Conservation (phyloP, 2,329 filamentous ascomycete species). For the Colletotrichum graminicola region DNA sequence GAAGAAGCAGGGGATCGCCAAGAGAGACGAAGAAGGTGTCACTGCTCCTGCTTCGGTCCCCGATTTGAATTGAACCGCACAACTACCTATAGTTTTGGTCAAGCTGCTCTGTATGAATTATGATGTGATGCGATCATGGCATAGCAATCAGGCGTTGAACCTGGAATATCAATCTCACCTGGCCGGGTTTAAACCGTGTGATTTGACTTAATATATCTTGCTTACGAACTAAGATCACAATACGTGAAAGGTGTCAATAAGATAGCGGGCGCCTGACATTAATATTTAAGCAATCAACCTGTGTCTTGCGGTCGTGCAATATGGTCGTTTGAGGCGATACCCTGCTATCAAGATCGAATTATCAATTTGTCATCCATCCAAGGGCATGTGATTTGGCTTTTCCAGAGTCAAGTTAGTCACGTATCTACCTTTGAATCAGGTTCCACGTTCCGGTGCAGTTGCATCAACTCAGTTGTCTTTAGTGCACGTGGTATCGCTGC, state of each 20-base stretch:
- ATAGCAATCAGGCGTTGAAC: background rate
- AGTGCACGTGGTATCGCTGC: background rate
- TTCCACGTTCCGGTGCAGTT: no score
- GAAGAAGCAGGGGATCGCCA: constrained; percentile 8
- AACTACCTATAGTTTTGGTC: background rate
- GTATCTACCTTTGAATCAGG: background rate
- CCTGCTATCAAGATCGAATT: background rate
- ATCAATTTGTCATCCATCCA: background rate
- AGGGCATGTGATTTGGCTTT: background rate
- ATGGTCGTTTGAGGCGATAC: background rate
- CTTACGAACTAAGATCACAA: background rate
- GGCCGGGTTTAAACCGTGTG: no score
- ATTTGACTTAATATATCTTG: no score
- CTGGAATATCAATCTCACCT: background rate
- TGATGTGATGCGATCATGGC: no score
- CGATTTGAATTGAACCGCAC: background rate
- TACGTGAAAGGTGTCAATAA: background rate
- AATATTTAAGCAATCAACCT: background rate
- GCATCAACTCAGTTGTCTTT: background rate
- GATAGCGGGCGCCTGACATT: background rate
- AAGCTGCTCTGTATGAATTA: background rate
- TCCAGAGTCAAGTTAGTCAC: background rate
- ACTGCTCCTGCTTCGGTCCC: background rate
- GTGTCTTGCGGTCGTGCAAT: background rate
- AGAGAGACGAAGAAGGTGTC: constrained; percentile 18